These are phyloP conservation scores for Fusarium sp. DNA, from an alignment of 2,329 filamentous ascomycete species.

Conservation along the genomic window DNA sequence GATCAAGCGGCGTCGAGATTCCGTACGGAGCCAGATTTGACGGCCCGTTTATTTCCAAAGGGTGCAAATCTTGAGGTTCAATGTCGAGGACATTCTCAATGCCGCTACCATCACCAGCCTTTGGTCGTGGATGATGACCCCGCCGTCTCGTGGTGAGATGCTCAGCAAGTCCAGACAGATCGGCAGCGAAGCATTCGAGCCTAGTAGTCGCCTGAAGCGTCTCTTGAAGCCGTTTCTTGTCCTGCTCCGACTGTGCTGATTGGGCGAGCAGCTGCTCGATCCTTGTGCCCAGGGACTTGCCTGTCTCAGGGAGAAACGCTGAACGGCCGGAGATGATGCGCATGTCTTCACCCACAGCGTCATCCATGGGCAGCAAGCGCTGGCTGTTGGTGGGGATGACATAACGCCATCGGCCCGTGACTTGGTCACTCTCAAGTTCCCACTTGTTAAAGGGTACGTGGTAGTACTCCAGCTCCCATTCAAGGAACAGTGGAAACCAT, in stretches of 20 bases:
- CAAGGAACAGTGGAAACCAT: slow-evolving; percentile 56
- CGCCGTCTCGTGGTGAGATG: slow-evolving; percentile 48
- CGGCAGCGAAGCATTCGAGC: slow-evolving; percentile 43
- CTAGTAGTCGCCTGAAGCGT: slow-evolving; percentile 5
- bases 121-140: slow-evolving; percentile 56
- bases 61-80: not conserved
- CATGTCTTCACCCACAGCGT: slow-evolving; percentile 17
- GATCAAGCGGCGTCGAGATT: slow-evolving; percentile 37
- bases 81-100: not conserved
- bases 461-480: slow-evolving; percentile 59
- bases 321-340: slow-evolving; percentile 50
- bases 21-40: slow-evolving; percentile 53
- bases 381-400: not conserved
- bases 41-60: not conserved
- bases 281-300: slow-evolving; percentile 48
- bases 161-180: slow-evolving; percentile 48
- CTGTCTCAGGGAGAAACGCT: slow-evolving; percentile 56
- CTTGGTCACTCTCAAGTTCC: slow-evolving; percentile 42
- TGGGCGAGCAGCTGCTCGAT: slow-evolving; percentile 50
- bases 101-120: not conserved
- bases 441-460: slow-evolving; percentile 52
- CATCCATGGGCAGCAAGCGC: not conserved
- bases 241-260: slow-evolving; percentile 41
- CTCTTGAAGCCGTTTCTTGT: not conserved
- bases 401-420: slow-evolving; percentile 20